These are phyloP conservation scores for Holtermannia corniformis DNA, from an alignment of 768 basidiomycete genomes.

Conservation along the genomic window DNA sequence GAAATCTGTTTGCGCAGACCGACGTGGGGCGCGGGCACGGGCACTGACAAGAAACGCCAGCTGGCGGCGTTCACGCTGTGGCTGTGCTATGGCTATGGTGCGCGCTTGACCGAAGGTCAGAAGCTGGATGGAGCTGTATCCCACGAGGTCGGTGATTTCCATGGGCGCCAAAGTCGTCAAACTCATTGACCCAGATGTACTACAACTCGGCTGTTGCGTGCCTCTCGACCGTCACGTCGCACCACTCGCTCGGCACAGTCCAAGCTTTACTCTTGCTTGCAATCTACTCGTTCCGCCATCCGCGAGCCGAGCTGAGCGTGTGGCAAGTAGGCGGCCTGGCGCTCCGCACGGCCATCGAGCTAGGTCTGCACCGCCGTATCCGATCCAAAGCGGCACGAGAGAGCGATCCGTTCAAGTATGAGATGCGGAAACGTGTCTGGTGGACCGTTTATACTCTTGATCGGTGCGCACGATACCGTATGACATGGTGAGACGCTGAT, in stretches of 20 bases:
- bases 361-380: conserved; percentile 21
- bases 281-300: conserved; percentile 13
- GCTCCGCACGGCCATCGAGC: conserved; percentile 24
- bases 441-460: conserved; percentile 29
- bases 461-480: conserved; percentile 4
- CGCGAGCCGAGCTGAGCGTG: conserved; percentile 11
- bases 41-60: conserved; percentile 8
- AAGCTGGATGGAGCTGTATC: conserved; percentile 18
- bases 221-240: conserved; percentile 27
- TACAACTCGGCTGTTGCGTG: conserved; percentile 31
- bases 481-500: background rate
- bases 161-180: background rate
- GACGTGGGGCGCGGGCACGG: conserved; percentile 19
- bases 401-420: conserved; percentile 8
- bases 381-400: conserved; percentile 6
- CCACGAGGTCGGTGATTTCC: conserved; percentile 14
- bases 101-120: conserved; percentile 20
- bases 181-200: conserved; percentile 20
- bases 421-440: conserved; percentile 29
- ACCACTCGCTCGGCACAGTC: conserved; percentile 31
- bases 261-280: conserved; percentile 25
- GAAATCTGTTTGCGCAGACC: conserved; percentile 14
- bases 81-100: conserved; percentile 23
- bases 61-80: conserved; percentile 22
- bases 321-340: conserved; percentile 31